phyloP scores from a whole-genome alignment of 257 asterid genomes.

The Nicotiana sylvestris region DNA sequence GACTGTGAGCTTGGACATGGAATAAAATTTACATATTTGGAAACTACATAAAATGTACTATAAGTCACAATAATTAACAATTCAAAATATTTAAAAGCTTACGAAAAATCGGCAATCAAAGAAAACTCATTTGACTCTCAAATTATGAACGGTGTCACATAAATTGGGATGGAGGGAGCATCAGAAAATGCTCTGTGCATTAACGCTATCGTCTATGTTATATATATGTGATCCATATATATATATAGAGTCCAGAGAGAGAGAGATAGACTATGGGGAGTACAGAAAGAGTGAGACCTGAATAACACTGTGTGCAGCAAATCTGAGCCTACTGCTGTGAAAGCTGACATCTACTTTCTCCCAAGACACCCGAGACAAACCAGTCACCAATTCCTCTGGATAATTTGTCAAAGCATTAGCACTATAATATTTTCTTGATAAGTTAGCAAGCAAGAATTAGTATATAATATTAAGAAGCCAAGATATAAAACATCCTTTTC shows the following conservation, averaged over 20 bases:
- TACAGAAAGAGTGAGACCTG: constrained; percentile 53
- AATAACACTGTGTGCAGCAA: constrained; percentile 90
- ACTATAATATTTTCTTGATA: neutral
- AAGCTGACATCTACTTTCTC: constrained; percentile 98
- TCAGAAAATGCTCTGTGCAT: neutral
- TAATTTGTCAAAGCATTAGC: constrained; percentile 10
- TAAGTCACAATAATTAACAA: too few relatives aligned
- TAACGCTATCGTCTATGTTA: neutral
- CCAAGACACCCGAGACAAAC: constrained; percentile 86
- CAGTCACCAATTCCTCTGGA: constrained; percentile 78
- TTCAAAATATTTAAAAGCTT: too few relatives aligned
- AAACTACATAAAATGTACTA: too few relatives aligned
- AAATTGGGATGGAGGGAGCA: too few relatives aligned
- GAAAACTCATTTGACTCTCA: too few relatives aligned
- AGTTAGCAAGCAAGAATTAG: neutral
- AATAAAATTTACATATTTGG: too few relatives aligned
- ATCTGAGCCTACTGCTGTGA: constrained; percentile 67
- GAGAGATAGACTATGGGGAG: neutral
- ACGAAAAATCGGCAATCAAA: too few relatives aligned
- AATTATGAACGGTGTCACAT: too few relatives aligned
- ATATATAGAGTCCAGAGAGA: neutral
- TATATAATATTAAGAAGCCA: neutral
- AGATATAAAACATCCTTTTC: neutral
- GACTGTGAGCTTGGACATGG: too few relatives aligned
- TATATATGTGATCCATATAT: neutral